Percentiles rank a stretch among this genome's conserved stretches.
phyloP scores from a whole-genome alignment of 169 alveolate species.

The Plasmodium coatneyi region DNA sequence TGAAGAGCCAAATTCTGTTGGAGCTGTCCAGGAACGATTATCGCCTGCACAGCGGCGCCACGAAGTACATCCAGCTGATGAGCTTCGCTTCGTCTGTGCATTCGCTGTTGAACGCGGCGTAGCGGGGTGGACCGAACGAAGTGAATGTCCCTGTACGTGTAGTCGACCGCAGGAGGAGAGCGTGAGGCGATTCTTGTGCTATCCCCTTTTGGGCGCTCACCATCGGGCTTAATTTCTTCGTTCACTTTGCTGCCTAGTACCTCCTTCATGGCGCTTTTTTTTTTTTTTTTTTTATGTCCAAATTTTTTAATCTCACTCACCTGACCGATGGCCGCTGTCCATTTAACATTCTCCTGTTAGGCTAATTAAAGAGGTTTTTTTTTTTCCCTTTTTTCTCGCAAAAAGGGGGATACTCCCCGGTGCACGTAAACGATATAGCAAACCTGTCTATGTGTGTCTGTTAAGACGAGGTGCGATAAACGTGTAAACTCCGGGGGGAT shows the following conservation, averaged over 20 bases:
- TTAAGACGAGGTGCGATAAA: no score
- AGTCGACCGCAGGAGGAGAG: background rate
- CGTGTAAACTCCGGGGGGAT: background rate
- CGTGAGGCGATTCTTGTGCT: background rate
- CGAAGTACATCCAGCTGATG: conserved; percentile 50
- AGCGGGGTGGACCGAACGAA: background rate
- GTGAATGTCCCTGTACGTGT: background rate
- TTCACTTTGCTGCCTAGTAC: background rate
- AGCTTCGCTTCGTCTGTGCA: conserved; percentile 60
- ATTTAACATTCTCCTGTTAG: background rate
- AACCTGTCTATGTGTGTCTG: no score
- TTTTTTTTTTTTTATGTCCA: background rate
- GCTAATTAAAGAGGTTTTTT: background rate
- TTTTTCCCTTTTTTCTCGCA: background rate
- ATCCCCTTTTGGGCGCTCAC: background rate
- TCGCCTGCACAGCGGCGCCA: conserved; percentile 62
- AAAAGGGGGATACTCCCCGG: no score
- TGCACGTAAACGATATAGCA: no score
- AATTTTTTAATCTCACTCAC: background rate
- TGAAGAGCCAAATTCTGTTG: conserved; percentile 46
- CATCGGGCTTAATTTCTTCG: background rate
- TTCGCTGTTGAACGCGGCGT: conserved; percentile 23
- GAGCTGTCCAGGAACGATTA: conserved; percentile 61
- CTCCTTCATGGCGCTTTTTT: background rate
- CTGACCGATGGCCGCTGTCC: background rate